These are phyloP conservation scores for Maudiozyma saulgeensis DNA, from an alignment of 805 yeast species.

Conservation along the genomic window DNA sequence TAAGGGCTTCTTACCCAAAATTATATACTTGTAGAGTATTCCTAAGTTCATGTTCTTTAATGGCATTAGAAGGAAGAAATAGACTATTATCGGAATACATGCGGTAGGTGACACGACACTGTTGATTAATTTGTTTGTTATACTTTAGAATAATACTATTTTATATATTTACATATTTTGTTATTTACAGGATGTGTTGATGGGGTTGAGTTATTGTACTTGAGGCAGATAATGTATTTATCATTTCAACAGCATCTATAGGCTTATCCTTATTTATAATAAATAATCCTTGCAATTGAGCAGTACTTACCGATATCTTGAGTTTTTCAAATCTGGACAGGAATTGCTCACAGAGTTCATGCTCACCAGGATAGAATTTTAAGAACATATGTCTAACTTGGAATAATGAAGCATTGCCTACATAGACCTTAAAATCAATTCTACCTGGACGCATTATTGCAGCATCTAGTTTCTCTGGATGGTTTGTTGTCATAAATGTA, in stretches of 20 bases:
- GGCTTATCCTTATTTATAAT: slow-evolving; percentile 86
- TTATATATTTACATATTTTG: no score
- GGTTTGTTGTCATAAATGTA: slow-evolving; percentile 97
- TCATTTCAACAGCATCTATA: slow-evolving; percentile 58
- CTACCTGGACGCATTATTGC: slow-evolving; percentile 93
- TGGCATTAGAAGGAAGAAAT: no score
- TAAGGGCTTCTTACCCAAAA: no score
- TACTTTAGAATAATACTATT: no score
- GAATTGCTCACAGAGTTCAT: slow-evolving; percentile 41
- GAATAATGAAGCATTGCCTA: slow-evolving; percentile 77
- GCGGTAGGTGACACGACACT: no score
- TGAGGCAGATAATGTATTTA: slow-evolving; percentile 31
- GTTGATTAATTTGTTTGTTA: no score
- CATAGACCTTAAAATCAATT: slow-evolving; percentile 71
- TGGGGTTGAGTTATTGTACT: slow-evolving; percentile 12
- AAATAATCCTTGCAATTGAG: slow-evolving; percentile 90
- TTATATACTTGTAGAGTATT: no score
- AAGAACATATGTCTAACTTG: slow-evolving; percentile 80
- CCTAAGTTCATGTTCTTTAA: no score
- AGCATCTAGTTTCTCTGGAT: slow-evolving; percentile 87
- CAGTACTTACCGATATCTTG: slow-evolving; percentile 52
- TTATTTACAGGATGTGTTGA: not conserved
- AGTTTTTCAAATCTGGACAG: slow-evolving; percentile 1
- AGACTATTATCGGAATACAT: no score
- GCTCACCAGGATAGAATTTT: slow-evolving; percentile 68